These are phyloP conservation scores for Aspergillus bertholletiae DNA, from an alignment of 495 filamentous ascomycete genomes.

Conservation along the genomic window DNA sequence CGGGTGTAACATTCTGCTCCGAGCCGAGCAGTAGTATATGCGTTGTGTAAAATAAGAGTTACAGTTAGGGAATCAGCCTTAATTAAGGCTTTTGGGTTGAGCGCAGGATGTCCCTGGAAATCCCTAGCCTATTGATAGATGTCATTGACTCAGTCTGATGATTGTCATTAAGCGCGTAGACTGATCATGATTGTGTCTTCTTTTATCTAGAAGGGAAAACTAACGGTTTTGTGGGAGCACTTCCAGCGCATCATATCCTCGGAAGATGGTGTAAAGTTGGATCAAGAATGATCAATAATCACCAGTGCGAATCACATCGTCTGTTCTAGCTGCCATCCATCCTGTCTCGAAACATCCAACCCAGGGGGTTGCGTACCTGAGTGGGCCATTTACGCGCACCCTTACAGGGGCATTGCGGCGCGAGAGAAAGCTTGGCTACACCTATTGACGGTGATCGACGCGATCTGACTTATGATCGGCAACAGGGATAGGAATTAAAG, in stretches of 20 bases:
- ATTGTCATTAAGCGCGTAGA: not conserved
- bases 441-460: slow-evolving; percentile 1
- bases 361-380: not conserved
- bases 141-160: not conserved
- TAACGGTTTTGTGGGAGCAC: not conserved
- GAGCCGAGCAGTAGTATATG: no score
- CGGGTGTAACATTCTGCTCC: slow-evolving; percentile 38
- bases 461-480: not conserved
- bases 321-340: not conserved
- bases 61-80: not conserved
- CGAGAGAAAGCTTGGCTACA: slow-evolving; percentile 2
- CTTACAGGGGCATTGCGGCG: not conserved
- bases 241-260: not conserved
- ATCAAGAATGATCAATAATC: not conserved
- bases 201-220: not conserved
- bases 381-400: not conserved
- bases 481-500: not conserved
- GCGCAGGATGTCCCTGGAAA: no score
- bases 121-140: not conserved
- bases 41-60: no score
- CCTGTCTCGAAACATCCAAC: not conserved
- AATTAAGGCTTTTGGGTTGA: no score
- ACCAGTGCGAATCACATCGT: not conserved
- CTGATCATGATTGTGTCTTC: not conserved
- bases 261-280: not conserved